phyloP scores from a whole-genome alignment of 2,329 filamentous ascomycete species.

The Daldinia sp. region DNA sequence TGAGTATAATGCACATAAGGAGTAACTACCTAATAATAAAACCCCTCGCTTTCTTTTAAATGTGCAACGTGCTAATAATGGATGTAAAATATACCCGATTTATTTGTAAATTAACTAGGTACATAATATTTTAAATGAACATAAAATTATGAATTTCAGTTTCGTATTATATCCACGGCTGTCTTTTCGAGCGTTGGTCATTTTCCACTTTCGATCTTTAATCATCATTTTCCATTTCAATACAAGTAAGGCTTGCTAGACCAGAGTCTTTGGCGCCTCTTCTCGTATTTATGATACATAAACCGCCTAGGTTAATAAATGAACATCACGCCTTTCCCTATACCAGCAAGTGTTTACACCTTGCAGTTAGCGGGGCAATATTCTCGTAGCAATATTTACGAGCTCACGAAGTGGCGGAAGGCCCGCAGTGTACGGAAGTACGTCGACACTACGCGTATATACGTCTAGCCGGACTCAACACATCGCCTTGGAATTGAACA shows the following conservation, averaged over 20 bases:
- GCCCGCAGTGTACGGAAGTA: no score
- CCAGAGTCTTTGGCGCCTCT: no score
- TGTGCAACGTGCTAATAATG: neutral
- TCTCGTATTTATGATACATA: no score
- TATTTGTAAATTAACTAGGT: neutral
- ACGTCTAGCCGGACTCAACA: neutral
- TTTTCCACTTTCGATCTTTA: no score
- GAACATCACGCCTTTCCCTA: constrained; percentile 2
- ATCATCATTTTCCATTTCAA: no score
- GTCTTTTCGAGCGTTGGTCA: neutral
- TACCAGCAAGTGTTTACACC: no score
- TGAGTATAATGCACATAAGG: neutral
- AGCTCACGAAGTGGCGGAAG: no score
- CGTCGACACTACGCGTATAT: neutral
- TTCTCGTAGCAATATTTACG: neutral
- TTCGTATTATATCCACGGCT: neutral
- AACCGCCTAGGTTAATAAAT: no score
- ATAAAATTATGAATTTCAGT: neutral
- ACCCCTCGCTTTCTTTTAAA: neutral
- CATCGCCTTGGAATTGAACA: neutral
- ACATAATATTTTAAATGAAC: neutral
- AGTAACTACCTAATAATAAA: no score
- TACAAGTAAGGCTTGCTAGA: neutral
- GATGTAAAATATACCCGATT: neutral
- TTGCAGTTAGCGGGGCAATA: neutral